Base-by-base conservation (phyloP, 2,329 filamentous ascomycete genomes). In the Trichoderma atrobrunneum region DNA sequence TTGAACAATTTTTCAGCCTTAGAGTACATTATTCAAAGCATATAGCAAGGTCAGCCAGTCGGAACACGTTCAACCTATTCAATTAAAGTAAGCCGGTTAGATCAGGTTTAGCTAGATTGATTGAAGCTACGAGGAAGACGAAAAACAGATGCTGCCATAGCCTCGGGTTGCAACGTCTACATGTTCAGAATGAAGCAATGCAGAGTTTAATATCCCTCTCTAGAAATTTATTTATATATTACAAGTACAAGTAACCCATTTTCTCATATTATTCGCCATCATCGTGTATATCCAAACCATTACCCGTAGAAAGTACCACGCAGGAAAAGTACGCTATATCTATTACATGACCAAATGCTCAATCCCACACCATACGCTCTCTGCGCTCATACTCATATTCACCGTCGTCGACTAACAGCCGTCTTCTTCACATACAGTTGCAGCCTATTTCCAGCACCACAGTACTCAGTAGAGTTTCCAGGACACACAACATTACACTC, bases 401-500 rank as follows among this genome's bases (percentile, higher is more conserved):
- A 59, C 51, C 54, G 60, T 21, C 65, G 36, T 12, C 14, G 28
- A 8, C 56, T 60, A 24, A 43, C 65, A 60, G 36, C 1, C 26
- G 26, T 32, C 56, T 63, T 73, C 51, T 48, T 48, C 39, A 67
- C 73, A 3, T 83, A 83, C 70, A 82, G 24, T 43, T 78, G 82
- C 60, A 83, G 72, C 70, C 76, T 77, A 0, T 72, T 34, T 0
- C 78, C 77, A 0, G 78, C 78, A 61, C 81, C 81, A 28, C 81
- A 82, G 26, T 73, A 81, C 7, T 76, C 73, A 5, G 74, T 76
- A 0, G 69, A 73, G 43, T 83, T 77, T 5, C 81, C 82, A 11
- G 81, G 80, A 66, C 81, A 83, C 7, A 74, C 57, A 34, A 80
- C 77, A 43, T 76, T 79, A 65, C 82, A 83, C 28, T 82, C 75